These are phyloP conservation scores for Phyllostachys edulis DNA, from an alignment of 176 grass and related monocot genomes.

Conservation along the genomic window DNA sequence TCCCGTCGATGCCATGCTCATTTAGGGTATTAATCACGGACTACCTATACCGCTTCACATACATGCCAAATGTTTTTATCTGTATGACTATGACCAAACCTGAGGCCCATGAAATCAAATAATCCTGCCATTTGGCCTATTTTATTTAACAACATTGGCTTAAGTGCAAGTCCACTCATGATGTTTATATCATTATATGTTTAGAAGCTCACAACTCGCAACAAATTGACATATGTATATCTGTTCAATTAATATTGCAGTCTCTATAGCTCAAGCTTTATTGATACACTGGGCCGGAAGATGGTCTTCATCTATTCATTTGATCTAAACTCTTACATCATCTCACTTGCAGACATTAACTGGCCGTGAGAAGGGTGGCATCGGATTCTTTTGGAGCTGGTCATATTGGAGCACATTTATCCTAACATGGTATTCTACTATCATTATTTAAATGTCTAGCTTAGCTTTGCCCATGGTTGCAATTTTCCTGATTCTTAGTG, in stretches of 20 bases:
- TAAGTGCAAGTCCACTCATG: no score
- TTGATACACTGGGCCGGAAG: neutral
- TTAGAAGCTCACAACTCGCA: neutral
- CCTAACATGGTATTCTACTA: slow-evolving; percentile 76
- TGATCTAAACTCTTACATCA: slow-evolving; percentile 30
- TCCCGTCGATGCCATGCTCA: neutral
- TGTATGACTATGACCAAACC: neutral
- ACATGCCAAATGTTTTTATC: neutral
- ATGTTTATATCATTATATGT: slow-evolving; percentile 1
- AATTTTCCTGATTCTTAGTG: slow-evolving; percentile 8
- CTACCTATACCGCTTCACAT: neutral
- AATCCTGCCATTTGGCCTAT: neutral
- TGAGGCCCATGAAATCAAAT: neutral
- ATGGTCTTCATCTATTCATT: neutral
- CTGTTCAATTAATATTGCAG: neutral
- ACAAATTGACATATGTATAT: neutral
- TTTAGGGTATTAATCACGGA: neutral
- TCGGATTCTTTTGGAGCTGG: slow-evolving; percentile 98
- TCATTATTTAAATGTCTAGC: slow-evolving; percentile 25
- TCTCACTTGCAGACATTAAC: slow-evolving; percentile 69
- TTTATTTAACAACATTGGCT: neutral
- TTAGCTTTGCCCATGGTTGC: neutral
- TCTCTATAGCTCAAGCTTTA: neutral
- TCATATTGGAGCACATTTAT: slow-evolving; percentile 99
- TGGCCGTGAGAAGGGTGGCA: slow-evolving; percentile 66